These are phyloP conservation scores for Aspergillus sclerotioniger DNA, from an alignment of 495 filamentous ascomycete genomes.

Conservation along the genomic window DNA sequence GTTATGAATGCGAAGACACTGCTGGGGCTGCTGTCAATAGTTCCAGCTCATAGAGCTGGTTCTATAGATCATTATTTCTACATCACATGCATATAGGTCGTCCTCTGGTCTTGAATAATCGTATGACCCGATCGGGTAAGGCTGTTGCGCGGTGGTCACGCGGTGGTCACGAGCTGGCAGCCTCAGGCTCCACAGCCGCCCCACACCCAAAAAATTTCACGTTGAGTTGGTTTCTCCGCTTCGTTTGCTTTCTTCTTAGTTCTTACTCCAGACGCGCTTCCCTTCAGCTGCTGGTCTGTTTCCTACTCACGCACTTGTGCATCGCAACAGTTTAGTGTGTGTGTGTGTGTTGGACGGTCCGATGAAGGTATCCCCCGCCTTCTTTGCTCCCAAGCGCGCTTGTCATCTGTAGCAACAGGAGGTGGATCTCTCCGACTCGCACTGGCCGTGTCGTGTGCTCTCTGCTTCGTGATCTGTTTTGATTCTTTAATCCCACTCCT, in stretches of 20 bases:
- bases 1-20: slow-evolving; percentile 1
- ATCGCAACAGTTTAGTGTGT: neutral
- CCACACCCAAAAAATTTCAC: slow-evolving; percentile 22
- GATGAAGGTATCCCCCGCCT: slow-evolving; percentile 10
- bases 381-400: neutral
- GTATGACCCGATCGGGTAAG: slow-evolving; percentile 15
- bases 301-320: slow-evolving; percentile 3
- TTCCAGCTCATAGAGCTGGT: neutral
- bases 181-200: slow-evolving; percentile 26
- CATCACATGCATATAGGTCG: neutral
- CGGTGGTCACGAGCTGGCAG: slow-evolving; percentile 19
- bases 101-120: neutral
- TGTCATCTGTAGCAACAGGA: slow-evolving; percentile 14
- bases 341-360: slow-evolving; percentile 13
- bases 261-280: neutral
- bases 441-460: slow-evolving; percentile 23
- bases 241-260: neutral
- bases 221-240: slow-evolving; percentile 10
- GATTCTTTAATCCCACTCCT: neutral
- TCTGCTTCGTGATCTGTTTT: slow-evolving; percentile 9
- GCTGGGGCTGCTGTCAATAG: neutral
- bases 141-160: slow-evolving; percentile 14
- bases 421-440: slow-evolving; percentile 7
- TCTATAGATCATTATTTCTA: neutral
- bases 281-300: neutral